Percentiles rank a stretch among this genome's conserved stretches.
Conservation (phyloP, 495 filamentous ascomycete genomes). For the Penicillium salamii region DNA sequence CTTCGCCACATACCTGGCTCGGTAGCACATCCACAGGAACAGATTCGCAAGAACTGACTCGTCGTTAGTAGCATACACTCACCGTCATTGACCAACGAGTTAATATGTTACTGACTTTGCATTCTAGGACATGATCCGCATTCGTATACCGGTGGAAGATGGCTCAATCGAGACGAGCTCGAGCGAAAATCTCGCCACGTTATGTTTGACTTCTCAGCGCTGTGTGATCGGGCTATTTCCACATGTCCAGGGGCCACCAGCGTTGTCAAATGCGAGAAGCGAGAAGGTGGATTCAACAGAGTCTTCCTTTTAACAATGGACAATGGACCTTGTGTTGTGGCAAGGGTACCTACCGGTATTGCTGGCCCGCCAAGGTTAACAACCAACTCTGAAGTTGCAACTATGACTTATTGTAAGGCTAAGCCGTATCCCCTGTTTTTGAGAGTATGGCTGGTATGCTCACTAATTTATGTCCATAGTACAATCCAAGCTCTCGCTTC, state of each 20-base stretch:
- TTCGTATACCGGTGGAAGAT: slow-evolving; percentile 39
- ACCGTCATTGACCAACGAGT: background rate
- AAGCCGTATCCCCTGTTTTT: background rate
- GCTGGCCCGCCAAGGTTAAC: slow-evolving; percentile 35
- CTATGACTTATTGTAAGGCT: slow-evolving; percentile 41
- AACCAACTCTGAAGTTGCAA: slow-evolving; percentile 46
- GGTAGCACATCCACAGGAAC: background rate
- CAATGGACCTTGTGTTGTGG: slow-evolving; percentile 31
- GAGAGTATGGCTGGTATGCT: slow-evolving; percentile 3
- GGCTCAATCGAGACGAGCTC: slow-evolving; percentile 39
- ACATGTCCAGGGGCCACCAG: slow-evolving; percentile 27
- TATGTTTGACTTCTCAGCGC: slow-evolving; percentile 37
- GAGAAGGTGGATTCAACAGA: slow-evolving; percentile 42
- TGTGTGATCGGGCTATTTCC: slow-evolving; percentile 28
- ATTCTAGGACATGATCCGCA: slow-evolving; percentile 32
- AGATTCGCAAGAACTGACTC: background rate
- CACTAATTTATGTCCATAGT: slow-evolving; percentile 24
- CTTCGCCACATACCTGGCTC: background rate
- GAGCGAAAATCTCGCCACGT: slow-evolving; percentile 36
- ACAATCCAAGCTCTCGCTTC: slow-evolving; percentile 29
- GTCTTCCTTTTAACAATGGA: slow-evolving; percentile 40
- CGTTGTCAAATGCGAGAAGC: slow-evolving; percentile 32
- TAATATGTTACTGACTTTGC: slow-evolving; percentile 1
- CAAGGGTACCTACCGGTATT: slow-evolving; percentile 37
- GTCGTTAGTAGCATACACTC: background rate